phyloP scores from a whole-genome alignment of 2,329 filamentous ascomycete genomes.

The Colletotrichum sp. region DNA sequence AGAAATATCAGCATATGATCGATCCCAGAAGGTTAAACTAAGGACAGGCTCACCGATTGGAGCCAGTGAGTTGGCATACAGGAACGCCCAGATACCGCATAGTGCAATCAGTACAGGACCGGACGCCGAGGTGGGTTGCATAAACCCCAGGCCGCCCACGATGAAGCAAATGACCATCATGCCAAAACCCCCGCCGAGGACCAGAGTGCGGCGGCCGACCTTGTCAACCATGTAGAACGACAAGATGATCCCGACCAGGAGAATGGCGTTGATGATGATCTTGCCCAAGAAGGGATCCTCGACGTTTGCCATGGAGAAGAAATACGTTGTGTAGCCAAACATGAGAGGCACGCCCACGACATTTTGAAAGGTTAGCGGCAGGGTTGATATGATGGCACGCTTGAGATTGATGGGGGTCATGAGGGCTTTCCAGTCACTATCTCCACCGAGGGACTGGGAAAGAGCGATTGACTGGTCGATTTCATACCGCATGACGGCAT shows the following conservation, averaged over 20 bases:
- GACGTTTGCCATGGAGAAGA: conserved; percentile 26
- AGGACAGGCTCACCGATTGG: neutral
- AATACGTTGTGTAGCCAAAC: conserved; percentile 27
- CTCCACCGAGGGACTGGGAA: neutral
- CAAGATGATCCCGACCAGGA: conserved; percentile 20
- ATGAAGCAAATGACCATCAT: neutral
- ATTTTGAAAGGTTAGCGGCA: conserved; percentile 17
- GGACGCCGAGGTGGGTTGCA: neutral
- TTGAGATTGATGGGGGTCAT: neutral
- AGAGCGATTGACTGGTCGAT: neutral
- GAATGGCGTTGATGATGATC: conserved; percentile 14
- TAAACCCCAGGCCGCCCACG: neutral
- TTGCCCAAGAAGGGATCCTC: conserved; percentile 26
- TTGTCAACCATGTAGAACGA: conserved; percentile 23
- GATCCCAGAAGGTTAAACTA: neutral
- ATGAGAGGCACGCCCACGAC: conserved; percentile 26
- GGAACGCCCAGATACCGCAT: neutral
- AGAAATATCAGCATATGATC: neutral
- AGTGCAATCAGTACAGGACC: conserved; percentile 21
- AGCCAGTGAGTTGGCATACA: neutral
- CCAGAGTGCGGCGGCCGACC: conserved; percentile 16
- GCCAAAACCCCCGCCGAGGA: neutral
- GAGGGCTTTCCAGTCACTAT: neutral
- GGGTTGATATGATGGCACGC: neutral
- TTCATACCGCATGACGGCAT: neutral